Base-by-base conservation (phyloP, 306 rosid species). In the Betula pendula region DNA sequence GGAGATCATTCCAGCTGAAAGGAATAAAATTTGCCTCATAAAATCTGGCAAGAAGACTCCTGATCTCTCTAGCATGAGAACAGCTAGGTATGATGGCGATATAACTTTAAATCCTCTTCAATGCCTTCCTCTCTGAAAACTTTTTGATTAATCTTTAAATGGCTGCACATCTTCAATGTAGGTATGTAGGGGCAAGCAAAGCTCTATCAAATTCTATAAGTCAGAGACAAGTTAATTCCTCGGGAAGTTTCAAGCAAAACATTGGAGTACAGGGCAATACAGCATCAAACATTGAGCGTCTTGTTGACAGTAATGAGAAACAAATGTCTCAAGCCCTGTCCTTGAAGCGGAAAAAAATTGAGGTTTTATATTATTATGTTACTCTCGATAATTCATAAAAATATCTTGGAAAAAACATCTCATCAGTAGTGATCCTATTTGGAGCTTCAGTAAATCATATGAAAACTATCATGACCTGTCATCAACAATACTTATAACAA, bases 271-370 rank as follows among this genome's bases (percentile, higher is more conserved):
- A 75, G 38, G 77, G 84, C 63, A 59, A 49, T 55, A 70, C 67
- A 62, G 77, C 81, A 70, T 70, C 77, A 55, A 81, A 86, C 81
- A 80, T 58, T 80, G 84, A 70, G 56, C 72, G 77, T 80, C 73
- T 24, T 62, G 68, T 66, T 58, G 91, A 56, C 38, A 68, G 65
- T 49, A 73, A 78, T 67, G 93, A 78, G 83, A 92, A 78, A 69
- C 81, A 77, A 79, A 83, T 67, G 81, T 74, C 77, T 70, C 62
- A 47, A 13, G 76, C 68, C 76, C 72, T 77, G 24, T 73, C 75
- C 71, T 76, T 85, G 89, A 92, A 92, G 89, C 85, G 96, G 76
- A 95, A 89, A 84, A 47, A 75, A 59, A 49, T 74, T 35, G 94
- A 90, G 96, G 97, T 95, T 72, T 73, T 87, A 35, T 68, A 45